Evolutionary conservation across 176 grass and related monocot genomes (phyloP).

Genomic region (Hordeum vulgare): DNA sequence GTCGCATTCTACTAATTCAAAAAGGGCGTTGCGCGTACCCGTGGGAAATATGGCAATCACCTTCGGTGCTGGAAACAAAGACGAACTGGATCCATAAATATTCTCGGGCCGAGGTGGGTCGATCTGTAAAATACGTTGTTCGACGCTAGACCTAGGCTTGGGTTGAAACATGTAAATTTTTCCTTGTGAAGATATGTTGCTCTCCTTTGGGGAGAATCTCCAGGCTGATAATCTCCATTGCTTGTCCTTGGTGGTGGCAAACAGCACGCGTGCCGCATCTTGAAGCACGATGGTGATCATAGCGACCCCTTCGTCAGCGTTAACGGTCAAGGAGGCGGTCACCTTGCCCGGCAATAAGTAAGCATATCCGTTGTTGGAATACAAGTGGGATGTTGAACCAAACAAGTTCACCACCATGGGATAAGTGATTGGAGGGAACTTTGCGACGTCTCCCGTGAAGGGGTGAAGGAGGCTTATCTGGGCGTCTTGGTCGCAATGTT

Average conservation of each 20-base stretch:
- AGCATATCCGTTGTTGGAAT: background rate
- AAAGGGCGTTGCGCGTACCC: background rate
- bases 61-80: background rate
- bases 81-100: too few relatives aligned
- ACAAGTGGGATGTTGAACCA: background rate
- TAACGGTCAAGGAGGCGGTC: background rate
- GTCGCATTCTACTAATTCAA: background rate
- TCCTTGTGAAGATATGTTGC: background rate
- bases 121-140: too few relatives aligned
- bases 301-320: background rate
- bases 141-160: too few relatives aligned
- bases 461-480: background rate
- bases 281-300: background rate
- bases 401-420: background rate
- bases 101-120: too few relatives aligned
- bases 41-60: background rate
- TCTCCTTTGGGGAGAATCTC: background rate
- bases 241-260: background rate
- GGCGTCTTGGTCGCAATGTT: background rate
- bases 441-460: background rate
- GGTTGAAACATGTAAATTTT: background rate
- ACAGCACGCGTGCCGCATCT: background rate
- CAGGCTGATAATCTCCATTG: background rate
- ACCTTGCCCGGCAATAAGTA: background rate
- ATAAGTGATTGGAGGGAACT: background rate